Conservation (phyloP, 1,284 basidiomycete species). For the Puccinia novopanici region DNA sequence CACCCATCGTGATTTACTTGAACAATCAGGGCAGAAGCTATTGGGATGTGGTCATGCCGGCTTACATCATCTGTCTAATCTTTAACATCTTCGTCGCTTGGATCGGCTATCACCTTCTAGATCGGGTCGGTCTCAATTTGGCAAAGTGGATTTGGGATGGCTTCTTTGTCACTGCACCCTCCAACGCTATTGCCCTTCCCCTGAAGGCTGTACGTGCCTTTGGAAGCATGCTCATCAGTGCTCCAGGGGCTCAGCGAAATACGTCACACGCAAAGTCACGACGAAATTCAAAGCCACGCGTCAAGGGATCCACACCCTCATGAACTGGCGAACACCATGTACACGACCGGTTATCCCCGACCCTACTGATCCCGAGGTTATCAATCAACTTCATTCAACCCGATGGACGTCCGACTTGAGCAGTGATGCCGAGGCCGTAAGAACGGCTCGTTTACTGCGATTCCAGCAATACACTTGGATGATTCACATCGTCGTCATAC, state of each 20-base stretch:
- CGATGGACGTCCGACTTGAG: constrained; percentile 60
- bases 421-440: constrained; percentile 58
- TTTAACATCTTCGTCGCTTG: constrained; percentile 60
- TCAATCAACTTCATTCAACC: constrained; percentile 60
- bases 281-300: constrained; percentile 50
- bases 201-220: constrained; percentile 55
- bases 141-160: constrained; percentile 60
- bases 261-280: constrained; percentile 47
- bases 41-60: constrained; percentile 60
- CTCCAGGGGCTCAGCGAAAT: constrained; percentile 53
- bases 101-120: constrained; percentile 59
- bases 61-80: constrained; percentile 59
- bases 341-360: constrained; percentile 56
- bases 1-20: constrained; percentile 59
- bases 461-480: constrained; percentile 58
- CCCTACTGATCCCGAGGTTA: constrained; percentile 58
- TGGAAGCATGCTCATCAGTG: constrained; percentile 54
- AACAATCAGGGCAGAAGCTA: constrained; percentile 57
- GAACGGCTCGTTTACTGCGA: constrained; percentile 58
- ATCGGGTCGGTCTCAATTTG: constrained; percentile 58
- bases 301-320: constrained; percentile 53
- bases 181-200: constrained; percentile 56
- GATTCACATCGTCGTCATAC: constrained; percentile 58
- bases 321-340: constrained; percentile 58
- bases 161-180: constrained; percentile 59